phyloP scores from a whole-genome alignment of 345 rosid species.

The Eucalyptus regnans region DNA sequence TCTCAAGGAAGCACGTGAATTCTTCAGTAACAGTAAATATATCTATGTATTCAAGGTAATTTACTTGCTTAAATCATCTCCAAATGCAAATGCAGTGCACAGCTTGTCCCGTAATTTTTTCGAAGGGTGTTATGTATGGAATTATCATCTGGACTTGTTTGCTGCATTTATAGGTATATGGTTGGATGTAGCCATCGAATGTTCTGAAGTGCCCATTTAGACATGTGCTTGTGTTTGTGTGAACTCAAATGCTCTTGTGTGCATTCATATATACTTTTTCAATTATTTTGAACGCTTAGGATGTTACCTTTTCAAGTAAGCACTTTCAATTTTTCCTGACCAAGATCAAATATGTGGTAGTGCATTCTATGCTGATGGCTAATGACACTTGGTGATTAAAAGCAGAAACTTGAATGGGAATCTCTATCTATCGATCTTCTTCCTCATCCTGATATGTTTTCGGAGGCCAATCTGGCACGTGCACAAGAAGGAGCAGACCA shows the following conservation, averaged over 20 bases:
- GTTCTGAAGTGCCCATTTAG: not conserved
- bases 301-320: not conserved
- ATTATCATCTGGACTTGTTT: not conserved
- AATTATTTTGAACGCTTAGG: not conserved
- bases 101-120: not conserved
- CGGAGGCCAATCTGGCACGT: constrained; percentile 76
- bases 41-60: constrained; percentile 92
- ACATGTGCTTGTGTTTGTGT: not conserved
- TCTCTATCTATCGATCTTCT: constrained; percentile 93
- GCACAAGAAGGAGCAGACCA: constrained; percentile 44
- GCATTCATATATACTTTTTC: not conserved
- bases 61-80: not conserved
- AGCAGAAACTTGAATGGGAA: constrained; percentile 98
- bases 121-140: not conserved
- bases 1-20: constrained; percentile 97
- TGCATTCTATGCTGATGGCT: not conserved
- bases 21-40: constrained; percentile 56
- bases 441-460: constrained; percentile 99
- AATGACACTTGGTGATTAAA: constrained; percentile 17
- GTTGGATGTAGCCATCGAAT: not conserved
- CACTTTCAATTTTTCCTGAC: not conserved
- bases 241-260: not conserved
- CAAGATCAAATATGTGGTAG: not conserved
- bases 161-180: not conserved
- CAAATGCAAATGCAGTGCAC: not conserved